Base-by-base conservation (phyloP, 202 grass and related monocot species). In the Digitaria exilis region DNA sequence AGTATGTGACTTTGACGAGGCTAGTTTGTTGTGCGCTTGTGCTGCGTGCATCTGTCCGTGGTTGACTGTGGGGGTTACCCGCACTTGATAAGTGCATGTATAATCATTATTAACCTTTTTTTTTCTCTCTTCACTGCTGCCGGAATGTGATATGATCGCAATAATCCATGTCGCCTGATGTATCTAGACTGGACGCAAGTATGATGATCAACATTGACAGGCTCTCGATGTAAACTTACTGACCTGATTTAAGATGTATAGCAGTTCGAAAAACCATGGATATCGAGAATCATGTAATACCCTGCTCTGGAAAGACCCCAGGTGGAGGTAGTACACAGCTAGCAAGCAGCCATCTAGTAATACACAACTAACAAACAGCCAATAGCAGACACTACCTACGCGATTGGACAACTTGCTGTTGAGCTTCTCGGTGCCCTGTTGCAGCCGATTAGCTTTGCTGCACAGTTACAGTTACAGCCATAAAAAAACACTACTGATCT, bases 1-100 rank as follows among this genome's bases (percentile, higher is more conserved):
- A 89, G 65, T 39, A 39, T 7, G 48, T 81, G 37, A 34, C 56
- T 71, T 64, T 42, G 45, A 58, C 65, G 34, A 85, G 34, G 41
- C 63, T 3, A 35, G 24, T 71, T 69, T 37, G 43, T 54, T 59
- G 59, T 34, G 65, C 25, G 16, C 34, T 8, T 50, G 52, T 30
- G 64, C 34, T 80, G 55, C 32, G 76, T 56, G 70, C 41, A 46
- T 63, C 29, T 58, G 29, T 30, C 51, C 31, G 39, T 60, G 61
- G 31, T 44, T 70, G 50, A 69, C 52, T 2, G 24, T 12, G 60
- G 39, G 37, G 13, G 25, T 71, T 56, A 39, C 50, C 63, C 22
- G 4, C 15, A 55, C 39, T 67, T 28, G 78, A 12, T 31, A 35
- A 25, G 11, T 22, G 14, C n/a, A n/a, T n/a, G n/a, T n/a, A n/a